Evolutionary conservation across 768 basidiomycete species (phyloP), one percentile per base, ranked within the genome.

Genomic region (Sarcomyxa edulis): DNA sequence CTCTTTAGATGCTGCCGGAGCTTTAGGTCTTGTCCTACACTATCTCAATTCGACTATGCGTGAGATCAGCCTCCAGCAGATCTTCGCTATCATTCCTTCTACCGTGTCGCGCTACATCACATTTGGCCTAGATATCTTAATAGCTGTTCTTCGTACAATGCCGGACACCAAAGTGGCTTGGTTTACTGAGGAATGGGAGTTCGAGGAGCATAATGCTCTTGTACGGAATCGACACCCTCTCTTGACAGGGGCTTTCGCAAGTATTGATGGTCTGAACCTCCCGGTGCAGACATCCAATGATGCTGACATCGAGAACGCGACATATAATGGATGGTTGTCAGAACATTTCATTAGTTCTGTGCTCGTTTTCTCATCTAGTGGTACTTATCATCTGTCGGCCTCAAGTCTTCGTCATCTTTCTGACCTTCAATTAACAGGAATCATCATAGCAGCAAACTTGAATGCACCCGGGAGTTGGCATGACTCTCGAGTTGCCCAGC

Each of bases 391-490:
- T n/a, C n/a, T n/a, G n/a, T n/a, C n/a, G n/a, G n/a, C n/a, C n/a
- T n/a, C n/a, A n/a, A n/a, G n/a, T n/a, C n/a, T n/a, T n/a, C n/a
- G 18, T 22, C 5, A 24, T 35, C 20, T 12, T 23, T 23, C 12
- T 35, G 11, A 12, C 21, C n/a, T 14, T 32, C 7, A 14, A 40
- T 32, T 4, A 18, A 4, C 11, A 15, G 33, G 36, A 22, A 18
- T 21, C 42, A 35, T 35, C 39, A 62, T 66, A 25, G 46, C 42
- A 5, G 57, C 57, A 1, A 42, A 44, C 7, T 30, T 64, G 14
- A 69, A 69, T 49, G 50, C 50, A 0, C 64, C 64, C 5, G 60
- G 64, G 4, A 67, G 65, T 37, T 69, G 65, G 65, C 66, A 69
- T 42, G 62, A 69, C 38, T 52, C 62, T n/a, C 51, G 42, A 15